These are phyloP conservation scores for Bacidia gigantensis DNA, from an alignment of 495 filamentous ascomycete genomes.

Conservation along the genomic window DNA sequence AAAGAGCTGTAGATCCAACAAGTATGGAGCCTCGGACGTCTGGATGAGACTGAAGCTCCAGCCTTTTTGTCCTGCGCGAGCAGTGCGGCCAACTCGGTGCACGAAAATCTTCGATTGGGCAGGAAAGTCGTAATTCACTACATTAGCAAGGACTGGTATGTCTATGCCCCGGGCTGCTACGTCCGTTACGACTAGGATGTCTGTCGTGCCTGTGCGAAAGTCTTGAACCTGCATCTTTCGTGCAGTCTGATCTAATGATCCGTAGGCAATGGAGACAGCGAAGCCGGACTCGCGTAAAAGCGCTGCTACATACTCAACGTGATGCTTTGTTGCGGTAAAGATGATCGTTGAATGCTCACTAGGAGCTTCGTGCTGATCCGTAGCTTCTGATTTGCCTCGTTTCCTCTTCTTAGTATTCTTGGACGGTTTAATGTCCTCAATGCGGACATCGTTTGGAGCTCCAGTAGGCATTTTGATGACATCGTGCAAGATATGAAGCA, in stretches of 20 bases:
- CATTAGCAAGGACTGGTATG: constrained; percentile 89
- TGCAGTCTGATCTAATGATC: constrained; percentile 83
- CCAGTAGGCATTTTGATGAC: constrained; percentile 88
- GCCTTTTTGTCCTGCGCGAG: constrained; percentile 76
- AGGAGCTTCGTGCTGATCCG: constrained; percentile 40
- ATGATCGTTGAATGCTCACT: constrained; percentile 80
- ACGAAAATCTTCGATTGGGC: constrained; percentile 94
- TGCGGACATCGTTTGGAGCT: constrained; percentile 38
- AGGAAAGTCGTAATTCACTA: constrained; percentile 98
- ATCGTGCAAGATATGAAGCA: constrained; percentile 78
- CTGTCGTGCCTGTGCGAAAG: constrained; percentile 69
- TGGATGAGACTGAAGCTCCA: constrained; percentile 91
- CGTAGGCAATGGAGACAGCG: constrained; percentile 83
- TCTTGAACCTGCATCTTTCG: constrained; percentile 79
- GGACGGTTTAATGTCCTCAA: constrained; percentile 22
- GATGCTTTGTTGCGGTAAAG: constrained; percentile 89
- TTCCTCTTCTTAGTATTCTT: constrained; percentile 34
- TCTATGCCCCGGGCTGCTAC: constrained; percentile 95
- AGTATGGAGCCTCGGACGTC: constrained; percentile 65
- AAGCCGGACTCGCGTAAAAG: constrained; percentile 65
- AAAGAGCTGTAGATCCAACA: constrained; percentile 92
- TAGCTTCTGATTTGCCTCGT: constrained; percentile 31
- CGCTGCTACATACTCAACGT: constrained; percentile 83
- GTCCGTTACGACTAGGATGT: constrained; percentile 93
- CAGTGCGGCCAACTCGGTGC: constrained; percentile 90